Percentiles rank a stretch among this genome's conserved stretches.
Conservation (phyloP, 2,329 filamentous ascomycete genomes). For the Neonectria faginata region DNA sequence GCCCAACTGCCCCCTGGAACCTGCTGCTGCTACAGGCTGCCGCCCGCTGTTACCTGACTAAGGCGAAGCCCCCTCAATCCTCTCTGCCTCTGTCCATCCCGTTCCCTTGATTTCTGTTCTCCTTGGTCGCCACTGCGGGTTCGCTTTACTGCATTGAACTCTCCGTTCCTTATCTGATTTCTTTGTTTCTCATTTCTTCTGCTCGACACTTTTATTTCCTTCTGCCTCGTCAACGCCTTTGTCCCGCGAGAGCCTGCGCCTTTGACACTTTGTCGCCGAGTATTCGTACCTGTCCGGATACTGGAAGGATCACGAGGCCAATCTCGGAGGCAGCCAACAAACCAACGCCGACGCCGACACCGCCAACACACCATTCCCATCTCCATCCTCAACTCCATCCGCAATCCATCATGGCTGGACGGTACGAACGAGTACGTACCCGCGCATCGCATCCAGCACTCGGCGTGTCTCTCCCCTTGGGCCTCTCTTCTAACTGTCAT, state of each 20-base stretch:
- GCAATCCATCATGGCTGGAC: slow-evolving; percentile 60
- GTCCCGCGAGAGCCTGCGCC: neutral
- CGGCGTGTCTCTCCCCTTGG: neutral
- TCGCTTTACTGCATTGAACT: slow-evolving; percentile 23
- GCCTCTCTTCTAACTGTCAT: slow-evolving; percentile 29
- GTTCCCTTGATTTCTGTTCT: slow-evolving; percentile 36
- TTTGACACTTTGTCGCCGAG: neutral
- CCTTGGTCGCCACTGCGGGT: slow-evolving; percentile 27
- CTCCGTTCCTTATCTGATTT: slow-evolving; percentile 23
- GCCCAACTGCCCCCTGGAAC: neutral
- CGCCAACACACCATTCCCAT: slow-evolving; percentile 26
- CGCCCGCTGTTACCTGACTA: neutral
- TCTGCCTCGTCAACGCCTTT: slow-evolving; percentile 12
- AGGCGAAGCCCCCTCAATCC: slow-evolving; percentile 3
- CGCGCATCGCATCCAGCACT: slow-evolving; percentile 1
- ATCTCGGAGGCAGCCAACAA: slow-evolving; percentile 43
- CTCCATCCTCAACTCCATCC: slow-evolving; percentile 12
- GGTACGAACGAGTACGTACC: slow-evolving; percentile 68
- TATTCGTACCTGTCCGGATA: slow-evolving; percentile 17
- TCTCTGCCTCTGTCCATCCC: neutral
- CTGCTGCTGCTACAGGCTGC: neutral
- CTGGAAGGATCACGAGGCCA: slow-evolving; percentile 27
- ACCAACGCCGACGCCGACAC: slow-evolving; percentile 21
- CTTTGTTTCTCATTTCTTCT: slow-evolving; percentile 8
- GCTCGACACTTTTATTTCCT: neutral